Evolutionary conservation across 2,329 filamentous ascomycete genomes (phyloP).

Genomic region (Tolypocladium nubicola): DNA sequence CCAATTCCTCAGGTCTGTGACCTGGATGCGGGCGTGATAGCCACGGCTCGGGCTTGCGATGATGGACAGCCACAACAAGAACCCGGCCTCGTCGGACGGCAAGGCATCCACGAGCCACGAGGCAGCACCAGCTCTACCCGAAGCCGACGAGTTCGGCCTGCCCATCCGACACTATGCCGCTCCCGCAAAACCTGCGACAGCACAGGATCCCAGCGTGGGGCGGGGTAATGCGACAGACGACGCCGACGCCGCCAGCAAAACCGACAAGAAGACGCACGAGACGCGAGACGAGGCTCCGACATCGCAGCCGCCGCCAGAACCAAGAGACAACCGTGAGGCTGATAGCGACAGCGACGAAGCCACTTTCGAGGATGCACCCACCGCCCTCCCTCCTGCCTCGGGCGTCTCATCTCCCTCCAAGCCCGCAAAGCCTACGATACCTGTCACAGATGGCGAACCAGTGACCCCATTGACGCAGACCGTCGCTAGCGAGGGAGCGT

Average conservation of each 20-base stretch:
- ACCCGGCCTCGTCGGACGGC: slow-evolving; percentile 13
- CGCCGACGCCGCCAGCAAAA: background rate
- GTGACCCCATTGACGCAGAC: background rate
- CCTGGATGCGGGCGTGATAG: slow-evolving; percentile 16
- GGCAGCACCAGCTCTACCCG: slow-evolving; percentile 20
- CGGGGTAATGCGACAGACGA: background rate
- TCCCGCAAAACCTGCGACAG: slow-evolving; percentile 13
- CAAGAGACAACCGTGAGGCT: slow-evolving; percentile 6
- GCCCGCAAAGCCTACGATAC: background rate
- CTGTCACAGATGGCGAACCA: background rate
- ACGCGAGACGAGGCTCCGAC: background rate
- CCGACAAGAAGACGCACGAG: background rate
- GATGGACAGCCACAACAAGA: slow-evolving; percentile 12
- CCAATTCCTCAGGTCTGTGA: slow-evolving; percentile 7
- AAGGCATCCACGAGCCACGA: slow-evolving; percentile 1
- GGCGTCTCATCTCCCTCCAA: background rate
- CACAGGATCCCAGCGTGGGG: slow-evolving; percentile 3
- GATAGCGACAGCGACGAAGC: slow-evolving; percentile 26
- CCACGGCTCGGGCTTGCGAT: background rate
- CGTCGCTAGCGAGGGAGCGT: background rate
- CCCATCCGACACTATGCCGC: slow-evolving; percentile 44
- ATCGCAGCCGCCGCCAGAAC: background rate
- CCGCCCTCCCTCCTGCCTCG: slow-evolving; percentile 7
- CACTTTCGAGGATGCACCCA: slow-evolving; percentile 23
- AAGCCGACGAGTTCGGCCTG: slow-evolving; percentile 63